A percentile compares a stretch with the other conserved stretches of the same genome.
Evolutionary conservation across 768 basidiomycete species (phyloP).

Genomic region (Suillus plorans): DNA sequence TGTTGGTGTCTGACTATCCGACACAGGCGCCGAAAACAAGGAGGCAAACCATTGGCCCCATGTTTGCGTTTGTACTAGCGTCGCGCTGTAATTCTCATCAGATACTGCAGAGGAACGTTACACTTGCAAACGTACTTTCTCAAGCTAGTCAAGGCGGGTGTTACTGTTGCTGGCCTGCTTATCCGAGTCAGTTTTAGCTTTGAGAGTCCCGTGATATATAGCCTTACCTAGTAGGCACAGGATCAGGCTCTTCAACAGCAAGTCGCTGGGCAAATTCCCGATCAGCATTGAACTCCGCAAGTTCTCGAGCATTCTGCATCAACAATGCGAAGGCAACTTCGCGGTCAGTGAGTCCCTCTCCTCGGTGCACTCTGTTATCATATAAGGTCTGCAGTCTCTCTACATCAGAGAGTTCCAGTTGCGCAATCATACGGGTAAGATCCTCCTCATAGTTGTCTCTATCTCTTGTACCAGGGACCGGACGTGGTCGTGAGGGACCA

Average conservation of each 20-base stretch:
- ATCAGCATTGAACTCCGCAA: slow-evolving; percentile 21
- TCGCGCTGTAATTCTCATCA: not conserved
- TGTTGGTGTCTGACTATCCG: not conserved
- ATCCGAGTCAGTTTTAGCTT: not conserved
- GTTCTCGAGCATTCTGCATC: slow-evolving; percentile 21
- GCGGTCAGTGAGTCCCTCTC: slow-evolving; percentile 19
- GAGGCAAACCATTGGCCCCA: slow-evolving; percentile 24
- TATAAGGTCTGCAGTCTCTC: slow-evolving; percentile 19
- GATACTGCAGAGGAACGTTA: no score
- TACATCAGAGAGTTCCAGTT: slow-evolving; percentile 20
- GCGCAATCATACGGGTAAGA: slow-evolving; percentile 17
- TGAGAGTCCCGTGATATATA: not conserved
- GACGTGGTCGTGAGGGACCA: slow-evolving; percentile 22
- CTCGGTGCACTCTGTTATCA: slow-evolving; percentile 1
- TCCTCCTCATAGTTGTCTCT: slow-evolving; percentile 28
- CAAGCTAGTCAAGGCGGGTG: not conserved
- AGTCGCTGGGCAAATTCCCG: slow-evolving; percentile 20
- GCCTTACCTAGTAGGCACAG: not conserved
- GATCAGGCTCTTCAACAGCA: slow-evolving; percentile 9
- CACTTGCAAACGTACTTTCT: not conserved
- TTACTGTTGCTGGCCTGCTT: not conserved
- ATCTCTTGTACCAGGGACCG: slow-evolving; percentile 11
- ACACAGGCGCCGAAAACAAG: not conserved
- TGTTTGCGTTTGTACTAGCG: slow-evolving; percentile 3
- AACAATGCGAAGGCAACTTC: slow-evolving; percentile 26